Percentiles rank a stretch among this genome's conserved stretches.
These are phyloP conservation scores for Colletotrichum cuscutae DNA, from an alignment of 2,329 filamentous ascomycete species.

Conservation along the genomic window DNA sequence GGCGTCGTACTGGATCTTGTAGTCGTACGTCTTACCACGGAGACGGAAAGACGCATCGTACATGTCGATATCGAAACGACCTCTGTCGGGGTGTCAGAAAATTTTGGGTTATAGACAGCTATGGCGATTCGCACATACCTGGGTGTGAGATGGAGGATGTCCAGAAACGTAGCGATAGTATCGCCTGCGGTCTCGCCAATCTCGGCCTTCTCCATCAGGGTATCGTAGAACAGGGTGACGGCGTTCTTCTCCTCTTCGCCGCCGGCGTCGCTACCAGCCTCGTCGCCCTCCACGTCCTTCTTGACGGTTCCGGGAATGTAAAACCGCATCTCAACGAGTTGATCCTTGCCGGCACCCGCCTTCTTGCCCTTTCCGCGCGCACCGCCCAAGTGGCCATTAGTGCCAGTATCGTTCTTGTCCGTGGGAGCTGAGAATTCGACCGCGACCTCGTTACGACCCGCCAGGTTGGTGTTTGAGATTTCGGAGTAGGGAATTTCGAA, in stretches of 20 bases:
- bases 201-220: conserved; percentile 96
- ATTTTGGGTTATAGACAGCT: not conserved
- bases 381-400: conserved; percentile 79
- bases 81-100: conserved; percentile 66
- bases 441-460: conserved; percentile 96
- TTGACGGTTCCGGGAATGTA: conserved; percentile 94
- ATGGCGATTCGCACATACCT: conserved; percentile 62
- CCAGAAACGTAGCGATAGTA: conserved; percentile 96
- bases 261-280: conserved; percentile 71
- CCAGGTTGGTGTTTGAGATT: conserved; percentile 96
- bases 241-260: conserved; percentile 89
- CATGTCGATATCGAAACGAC: conserved; percentile 99
- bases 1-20: conserved; percentile 98
- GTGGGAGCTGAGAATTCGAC: conserved; percentile 88
- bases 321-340: conserved; percentile 98
- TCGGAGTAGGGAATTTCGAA: conserved; percentile 98
- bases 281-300: conserved; percentile 78
- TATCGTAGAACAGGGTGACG: conserved; percentile 97
- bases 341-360: conserved; percentile 87
- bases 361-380: conserved; percentile 85
- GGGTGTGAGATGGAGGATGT: conserved; percentile 95
- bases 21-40: conserved; percentile 99
- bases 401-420: conserved; percentile 76
- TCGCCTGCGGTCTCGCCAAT: conserved; percentile 99
- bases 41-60: conserved; percentile 98